Conservation (phyloP, 805 yeast genomes). For the Metschnikowia continentalis region DNA sequence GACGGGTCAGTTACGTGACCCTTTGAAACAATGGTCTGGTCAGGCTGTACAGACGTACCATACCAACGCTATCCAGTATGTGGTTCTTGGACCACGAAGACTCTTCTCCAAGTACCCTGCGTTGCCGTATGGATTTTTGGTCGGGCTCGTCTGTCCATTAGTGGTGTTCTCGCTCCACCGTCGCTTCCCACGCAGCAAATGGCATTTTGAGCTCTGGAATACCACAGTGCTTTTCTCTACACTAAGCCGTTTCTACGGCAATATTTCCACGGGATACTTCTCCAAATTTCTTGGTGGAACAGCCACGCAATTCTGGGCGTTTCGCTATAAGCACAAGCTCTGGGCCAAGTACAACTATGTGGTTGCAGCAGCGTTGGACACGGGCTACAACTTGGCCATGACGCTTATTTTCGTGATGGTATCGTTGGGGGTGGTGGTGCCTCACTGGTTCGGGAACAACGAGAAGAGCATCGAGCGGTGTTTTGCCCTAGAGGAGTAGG, state of each 20-base stretch:
- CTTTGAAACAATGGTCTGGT: constrained; percentile 52
- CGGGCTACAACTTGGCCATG: constrained; percentile 45
- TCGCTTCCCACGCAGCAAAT: constrained; percentile 20
- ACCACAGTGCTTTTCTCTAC: constrained; percentile 47
- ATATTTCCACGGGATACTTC: constrained; percentile 45
- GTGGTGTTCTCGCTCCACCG: constrained; percentile 27
- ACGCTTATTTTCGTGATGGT: constrained; percentile 36
- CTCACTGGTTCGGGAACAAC: constrained; percentile 51
- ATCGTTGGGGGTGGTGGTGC: constrained; percentile 27
- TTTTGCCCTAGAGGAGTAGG: constrained; percentile 29
- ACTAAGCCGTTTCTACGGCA: constrained; percentile 47
- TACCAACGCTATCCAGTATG: constrained; percentile 50
- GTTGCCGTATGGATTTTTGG: constrained; percentile 42
- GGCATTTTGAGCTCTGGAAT: constrained; percentile 38
- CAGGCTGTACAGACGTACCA: constrained; percentile 39
- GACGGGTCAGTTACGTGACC: constrained; percentile 34
- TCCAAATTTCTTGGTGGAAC: constrained; percentile 48
- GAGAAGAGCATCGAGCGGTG: constrained; percentile 42
- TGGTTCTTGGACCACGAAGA: constrained; percentile 46
- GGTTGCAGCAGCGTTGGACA: constrained; percentile 49
- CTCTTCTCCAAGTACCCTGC: constrained; percentile 40
- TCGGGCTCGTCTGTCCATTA: constrained; percentile 39
- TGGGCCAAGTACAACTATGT: constrained; percentile 47
- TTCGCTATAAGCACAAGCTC: constrained; percentile 31
- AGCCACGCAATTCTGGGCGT: constrained; percentile 43